These are phyloP conservation scores for Bremia lactucae DNA, from an alignment of 352 stramenopile genomes.

Conservation along the genomic window DNA sequence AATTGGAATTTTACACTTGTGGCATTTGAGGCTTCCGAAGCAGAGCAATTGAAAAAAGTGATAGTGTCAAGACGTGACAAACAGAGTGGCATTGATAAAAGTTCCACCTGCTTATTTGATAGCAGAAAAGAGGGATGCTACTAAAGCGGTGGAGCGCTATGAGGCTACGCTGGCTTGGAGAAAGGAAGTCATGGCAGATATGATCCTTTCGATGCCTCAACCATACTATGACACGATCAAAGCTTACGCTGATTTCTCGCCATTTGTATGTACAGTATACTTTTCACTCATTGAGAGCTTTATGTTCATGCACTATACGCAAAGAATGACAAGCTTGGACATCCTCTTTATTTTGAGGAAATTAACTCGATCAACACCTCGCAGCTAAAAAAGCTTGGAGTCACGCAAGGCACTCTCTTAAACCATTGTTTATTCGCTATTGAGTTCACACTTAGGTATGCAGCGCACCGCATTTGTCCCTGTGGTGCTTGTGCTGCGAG, in stretches of 20 bases:
- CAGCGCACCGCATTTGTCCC: slow-evolving; percentile 37
- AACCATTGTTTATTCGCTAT: slow-evolving; percentile 78
- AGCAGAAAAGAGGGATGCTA: slow-evolving; percentile 52
- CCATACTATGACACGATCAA: slow-evolving; percentile 60
- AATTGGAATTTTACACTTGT: slow-evolving; percentile 61
- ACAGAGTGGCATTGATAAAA: slow-evolving; percentile 11
- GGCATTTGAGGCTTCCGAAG: slow-evolving; percentile 45
- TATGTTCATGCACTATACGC: slow-evolving; percentile 17
- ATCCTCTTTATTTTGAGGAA: slow-evolving; percentile 77
- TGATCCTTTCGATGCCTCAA: slow-evolving; percentile 49
- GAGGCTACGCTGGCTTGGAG: slow-evolving; percentile 61
- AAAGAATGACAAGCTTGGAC: slow-evolving; percentile 69
- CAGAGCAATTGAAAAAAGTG: slow-evolving; percentile 26
- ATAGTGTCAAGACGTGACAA: slow-evolving; percentile 4
- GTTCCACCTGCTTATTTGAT: slow-evolving; percentile 51
- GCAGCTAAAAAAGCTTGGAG: slow-evolving; percentile 56
- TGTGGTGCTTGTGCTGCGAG: slow-evolving; percentile 52
- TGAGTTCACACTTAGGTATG: slow-evolving; percentile 79
- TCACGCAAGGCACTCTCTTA: slow-evolving; percentile 63
- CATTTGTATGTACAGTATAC: too few relatives aligned
- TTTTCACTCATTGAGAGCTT: too few relatives aligned
- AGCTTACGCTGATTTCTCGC: slow-evolving; percentile 18
- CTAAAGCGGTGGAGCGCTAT: slow-evolving; percentile 51
- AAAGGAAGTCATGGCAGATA: slow-evolving; percentile 62
- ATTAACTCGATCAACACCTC: slow-evolving; percentile 76